phyloP scores from a whole-genome alignment of 2,329 filamentous ascomycete genomes.

The Fusarium protoensiforme region DNA sequence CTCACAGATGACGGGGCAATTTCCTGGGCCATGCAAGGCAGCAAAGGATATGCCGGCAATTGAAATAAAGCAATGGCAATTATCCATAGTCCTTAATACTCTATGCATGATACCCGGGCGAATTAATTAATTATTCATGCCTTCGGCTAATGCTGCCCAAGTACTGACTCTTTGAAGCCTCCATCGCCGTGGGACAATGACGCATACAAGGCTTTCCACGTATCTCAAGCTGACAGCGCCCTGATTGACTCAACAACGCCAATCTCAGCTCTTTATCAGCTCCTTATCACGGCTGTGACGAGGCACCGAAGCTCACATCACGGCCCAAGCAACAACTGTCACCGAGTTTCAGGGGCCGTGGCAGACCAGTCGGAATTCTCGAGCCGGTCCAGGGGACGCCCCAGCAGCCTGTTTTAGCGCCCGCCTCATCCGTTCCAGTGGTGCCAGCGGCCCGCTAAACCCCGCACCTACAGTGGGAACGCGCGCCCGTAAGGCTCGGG shows the following conservation, averaged over 20 bases:
- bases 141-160: not conserved
- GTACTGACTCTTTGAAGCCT: not conserved
- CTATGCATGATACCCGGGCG: not conserved
- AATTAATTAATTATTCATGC: not conserved
- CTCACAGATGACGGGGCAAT: not conserved
- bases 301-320: not conserved
- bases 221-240: not conserved
- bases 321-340: not conserved
- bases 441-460: constrained; percentile 34
- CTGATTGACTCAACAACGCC: not conserved
- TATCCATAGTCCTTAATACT: not conserved
- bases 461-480: constrained; percentile 30
- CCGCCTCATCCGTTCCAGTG: constrained; percentile 28
- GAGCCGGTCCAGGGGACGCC: not conserved
- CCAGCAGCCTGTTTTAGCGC: constrained; percentile 34
- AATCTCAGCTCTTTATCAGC: not conserved
- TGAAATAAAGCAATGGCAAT: not conserved
- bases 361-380: constrained; percentile 15
- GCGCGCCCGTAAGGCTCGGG: constrained; percentile 14
- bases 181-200: not conserved
- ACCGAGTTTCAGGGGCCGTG: not conserved
- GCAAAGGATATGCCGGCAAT: not conserved
- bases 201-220: not conserved
- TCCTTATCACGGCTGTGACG: not conserved
- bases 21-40: not conserved